These are phyloP conservation scores for Phaeoacremonium minimum DNA, from an alignment of 2,329 filamentous ascomycete species.

Conservation along the genomic window DNA sequence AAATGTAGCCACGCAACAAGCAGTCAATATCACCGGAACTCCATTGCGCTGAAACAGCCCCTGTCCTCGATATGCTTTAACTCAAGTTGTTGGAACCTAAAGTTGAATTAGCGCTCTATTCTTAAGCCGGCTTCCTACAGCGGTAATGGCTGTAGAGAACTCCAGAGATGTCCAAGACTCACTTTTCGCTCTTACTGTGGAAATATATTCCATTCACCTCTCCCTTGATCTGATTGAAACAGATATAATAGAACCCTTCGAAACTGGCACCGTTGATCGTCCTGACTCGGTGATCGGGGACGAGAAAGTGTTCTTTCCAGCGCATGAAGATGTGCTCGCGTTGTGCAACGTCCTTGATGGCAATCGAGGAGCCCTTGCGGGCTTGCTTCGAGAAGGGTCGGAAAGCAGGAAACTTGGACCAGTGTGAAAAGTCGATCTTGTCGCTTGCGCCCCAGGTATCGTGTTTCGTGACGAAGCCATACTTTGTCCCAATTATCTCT, in stretches of 20 bases:
- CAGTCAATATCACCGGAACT: constrained; percentile 61
- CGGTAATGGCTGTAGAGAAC: too few relatives aligned
- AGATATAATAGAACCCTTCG: constrained; percentile 98
- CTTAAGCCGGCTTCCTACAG: too few relatives aligned
- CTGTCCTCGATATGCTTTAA: constrained; percentile 81
- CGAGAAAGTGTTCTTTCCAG: constrained; percentile 98
- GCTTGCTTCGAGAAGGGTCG: constrained; percentile 63
- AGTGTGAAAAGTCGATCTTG: constrained; percentile 89
- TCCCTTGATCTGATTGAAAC: constrained; percentile 88
- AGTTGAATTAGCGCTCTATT: too few relatives aligned
- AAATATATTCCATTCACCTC: constrained; percentile 94
- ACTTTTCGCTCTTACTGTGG: constrained; percentile 97
- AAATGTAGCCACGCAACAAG: too few relatives aligned
- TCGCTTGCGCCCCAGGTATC: constrained; percentile 87
- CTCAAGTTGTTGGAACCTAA: constrained; percentile 86
- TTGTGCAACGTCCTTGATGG: constrained; percentile 68
- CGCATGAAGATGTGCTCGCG: constrained; percentile 95
- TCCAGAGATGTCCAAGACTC: constrained; percentile 30
- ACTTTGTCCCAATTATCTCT: constrained; percentile 93
- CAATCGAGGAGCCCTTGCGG: constrained; percentile 49
- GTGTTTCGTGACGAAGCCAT: constrained; percentile 89
- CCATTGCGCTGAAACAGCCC: constrained; percentile 80
- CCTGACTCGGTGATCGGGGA: constrained; percentile 87
- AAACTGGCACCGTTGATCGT: constrained; percentile 94
- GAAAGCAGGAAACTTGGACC: constrained; percentile 86